Percentiles rank a stretch among this genome's conserved stretches.
Conservation (phyloP, 805 yeast species). For the Jamesozyma rosinii region DNA sequence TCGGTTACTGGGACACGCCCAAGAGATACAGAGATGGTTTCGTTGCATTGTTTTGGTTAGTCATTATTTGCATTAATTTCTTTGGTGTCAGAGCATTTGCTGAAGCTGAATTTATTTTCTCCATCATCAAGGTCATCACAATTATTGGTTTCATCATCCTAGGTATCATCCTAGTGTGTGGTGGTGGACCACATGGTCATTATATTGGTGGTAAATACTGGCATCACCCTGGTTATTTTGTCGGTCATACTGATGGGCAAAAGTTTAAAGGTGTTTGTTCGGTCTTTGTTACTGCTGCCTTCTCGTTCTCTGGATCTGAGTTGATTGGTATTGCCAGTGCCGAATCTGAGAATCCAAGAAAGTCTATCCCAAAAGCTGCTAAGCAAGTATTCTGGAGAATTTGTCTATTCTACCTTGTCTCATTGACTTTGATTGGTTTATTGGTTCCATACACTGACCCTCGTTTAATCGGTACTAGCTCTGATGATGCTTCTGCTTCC, state of each 20-base stretch:
- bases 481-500: slow-evolving; percentile 56
- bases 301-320: slow-evolving; percentile 48
- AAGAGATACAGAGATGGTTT: slow-evolving; percentile 40
- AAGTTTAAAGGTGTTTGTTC: slow-evolving; percentile 57
- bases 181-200: slow-evolving; percentile 44
- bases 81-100: slow-evolving; percentile 50
- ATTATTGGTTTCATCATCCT: slow-evolving; percentile 41
- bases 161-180: slow-evolving; percentile 41
- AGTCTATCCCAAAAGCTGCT: slow-evolving; percentile 42
- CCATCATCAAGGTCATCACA: slow-evolving; percentile 40
- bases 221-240: slow-evolving; percentile 52
- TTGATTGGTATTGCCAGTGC: slow-evolving; percentile 44
- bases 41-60: slow-evolving; percentile 42
- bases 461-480: slow-evolving; percentile 39
- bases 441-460: slow-evolving; percentile 39
- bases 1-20: slow-evolving; percentile 41
- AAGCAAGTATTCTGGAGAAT: slow-evolving; percentile 52
- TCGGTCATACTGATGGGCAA: slow-evolving; percentile 32
- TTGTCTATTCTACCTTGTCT: slow-evolving; percentile 37
- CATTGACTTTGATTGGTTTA: slow-evolving; percentile 38
- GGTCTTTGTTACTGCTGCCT: slow-evolving; percentile 68
- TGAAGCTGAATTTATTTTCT: slow-evolving; percentile 43
- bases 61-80: slow-evolving; percentile 41
- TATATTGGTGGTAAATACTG: slow-evolving; percentile 44
- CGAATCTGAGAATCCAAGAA: slow-evolving; percentile 41